These are phyloP conservation scores for Micromonas commoda DNA, from an alignment of 139 green algal genomes.

Conservation along the genomic window DNA sequence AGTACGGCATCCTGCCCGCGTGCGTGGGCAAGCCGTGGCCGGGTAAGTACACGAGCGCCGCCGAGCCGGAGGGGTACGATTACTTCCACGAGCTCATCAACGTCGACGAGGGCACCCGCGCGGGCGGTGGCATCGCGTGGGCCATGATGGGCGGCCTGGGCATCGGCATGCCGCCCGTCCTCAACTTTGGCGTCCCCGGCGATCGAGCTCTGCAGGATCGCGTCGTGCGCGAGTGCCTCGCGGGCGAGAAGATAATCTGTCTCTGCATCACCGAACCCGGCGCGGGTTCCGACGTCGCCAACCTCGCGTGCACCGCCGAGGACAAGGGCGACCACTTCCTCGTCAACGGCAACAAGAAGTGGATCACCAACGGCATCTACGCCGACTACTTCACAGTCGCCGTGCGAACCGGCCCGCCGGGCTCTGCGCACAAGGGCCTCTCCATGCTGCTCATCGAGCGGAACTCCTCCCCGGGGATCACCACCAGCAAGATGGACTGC, in stretches of 20 bases:
- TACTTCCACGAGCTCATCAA: slow-evolving; percentile 40
- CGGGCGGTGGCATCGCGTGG: not conserved
- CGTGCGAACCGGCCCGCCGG: slow-evolving; percentile 16
- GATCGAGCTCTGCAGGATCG: not conserved
- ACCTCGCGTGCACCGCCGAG: slow-evolving; percentile 30
- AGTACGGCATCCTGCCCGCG: slow-evolving; percentile 17
- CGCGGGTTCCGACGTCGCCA: slow-evolving; percentile 32
- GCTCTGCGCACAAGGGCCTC: slow-evolving; percentile 28
- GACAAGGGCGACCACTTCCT: slow-evolving; percentile 25
- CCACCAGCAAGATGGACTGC: slow-evolving; percentile 33
- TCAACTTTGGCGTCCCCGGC: slow-evolving; percentile 28
- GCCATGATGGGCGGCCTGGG: slow-evolving; percentile 27
- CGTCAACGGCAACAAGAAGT: slow-evolving; percentile 42
- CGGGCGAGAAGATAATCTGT: slow-evolving; percentile 36
- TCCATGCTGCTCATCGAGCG: slow-evolving; percentile 36
- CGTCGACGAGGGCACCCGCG: slow-evolving; percentile 27
- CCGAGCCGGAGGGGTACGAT: slow-evolving; percentile 29
- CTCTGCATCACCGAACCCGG: slow-evolving; percentile 35
- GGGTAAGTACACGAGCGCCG: not conserved
- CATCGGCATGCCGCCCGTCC: slow-evolving; percentile 35
- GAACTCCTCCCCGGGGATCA: slow-evolving; percentile 23
- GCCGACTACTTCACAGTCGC: slow-evolving; percentile 41
- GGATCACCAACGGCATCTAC: slow-evolving; percentile 42
- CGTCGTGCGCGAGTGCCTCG: slow-evolving; percentile 17
- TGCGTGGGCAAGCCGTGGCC: slow-evolving; percentile 25